Conservation (phyloP, 768 basidiomycete genomes). For the Panaeolus cyanescens region DNA sequence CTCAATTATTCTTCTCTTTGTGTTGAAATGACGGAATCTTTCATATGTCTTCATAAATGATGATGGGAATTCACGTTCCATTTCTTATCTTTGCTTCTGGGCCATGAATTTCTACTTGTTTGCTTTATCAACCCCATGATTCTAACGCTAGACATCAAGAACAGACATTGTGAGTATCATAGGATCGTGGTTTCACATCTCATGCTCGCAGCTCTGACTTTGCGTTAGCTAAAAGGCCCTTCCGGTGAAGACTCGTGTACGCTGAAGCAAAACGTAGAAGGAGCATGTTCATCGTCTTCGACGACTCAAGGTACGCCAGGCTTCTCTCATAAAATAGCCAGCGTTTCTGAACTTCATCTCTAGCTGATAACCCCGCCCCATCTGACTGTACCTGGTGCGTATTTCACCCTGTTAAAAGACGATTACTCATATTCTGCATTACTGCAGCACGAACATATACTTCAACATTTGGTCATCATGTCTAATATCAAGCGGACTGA, state of each 20-base stretch:
- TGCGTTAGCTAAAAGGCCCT: slow-evolving; percentile 15
- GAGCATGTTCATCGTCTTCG: neutral
- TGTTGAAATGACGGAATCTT: neutral
- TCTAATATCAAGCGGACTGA: slow-evolving; percentile 22
- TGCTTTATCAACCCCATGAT: neutral
- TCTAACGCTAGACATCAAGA: neutral
- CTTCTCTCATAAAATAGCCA: neutral
- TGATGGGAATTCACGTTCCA: neutral
- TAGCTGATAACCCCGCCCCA: slow-evolving; percentile 5
- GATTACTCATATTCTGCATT: neutral
- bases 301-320: slow-evolving; percentile 10
- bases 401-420: neutral
- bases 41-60: neutral
- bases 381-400: slow-evolving; percentile 24
- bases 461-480: slow-evolving; percentile 31
- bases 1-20: neutral
- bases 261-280: slow-evolving; percentile 14
- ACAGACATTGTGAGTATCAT: neutral
- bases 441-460: slow-evolving; percentile 30
- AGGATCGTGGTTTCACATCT: neutral
- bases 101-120: neutral
- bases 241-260: slow-evolving; percentile 16
- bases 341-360: neutral
- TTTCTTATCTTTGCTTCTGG: neutral
- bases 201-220: neutral